These are phyloP conservation scores for Coemansia sp. DNA, from an alignment of 192 early-diverging fungal genomes.

Conservation along the genomic window DNA sequence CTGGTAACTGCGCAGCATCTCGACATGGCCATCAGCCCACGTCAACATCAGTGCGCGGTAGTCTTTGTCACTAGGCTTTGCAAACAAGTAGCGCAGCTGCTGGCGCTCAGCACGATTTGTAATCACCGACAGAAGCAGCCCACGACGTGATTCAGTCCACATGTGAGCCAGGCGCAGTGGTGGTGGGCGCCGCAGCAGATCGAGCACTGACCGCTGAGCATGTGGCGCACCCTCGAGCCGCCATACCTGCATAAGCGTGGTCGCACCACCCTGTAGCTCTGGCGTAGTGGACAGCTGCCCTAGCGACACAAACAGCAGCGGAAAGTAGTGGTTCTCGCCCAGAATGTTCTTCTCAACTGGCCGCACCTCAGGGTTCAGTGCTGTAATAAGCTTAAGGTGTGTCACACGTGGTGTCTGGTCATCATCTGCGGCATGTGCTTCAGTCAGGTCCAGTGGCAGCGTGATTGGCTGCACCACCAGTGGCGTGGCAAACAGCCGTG, in stretches of 20 bases:
- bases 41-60: constrained; percentile 54
- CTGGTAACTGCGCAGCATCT: constrained; percentile 53
- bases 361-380: constrained; percentile 49
- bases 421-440: constrained; percentile 2
- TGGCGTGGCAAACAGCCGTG: constrained; percentile 51
- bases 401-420: constrained; percentile 22
- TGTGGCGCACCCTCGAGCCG: constrained; percentile 46
- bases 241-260: constrained; percentile 50
- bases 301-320: constrained; percentile 47
- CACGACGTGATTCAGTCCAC: constrained; percentile 44
- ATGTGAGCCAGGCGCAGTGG: constrained; percentile 37
- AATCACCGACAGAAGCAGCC: constrained; percentile 43
- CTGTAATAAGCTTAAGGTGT: constrained; percentile 51
- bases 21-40: constrained; percentile 50
- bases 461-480: constrained; percentile 48
- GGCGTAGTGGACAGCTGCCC: constrained; percentile 8
- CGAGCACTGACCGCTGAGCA: constrained; percentile 38
- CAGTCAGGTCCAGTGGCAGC: constrained; percentile 18
- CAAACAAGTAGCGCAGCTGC: constrained; percentile 55
- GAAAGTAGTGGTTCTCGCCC: constrained; percentile 49
- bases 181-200: constrained; percentile 38
- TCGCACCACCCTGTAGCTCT: constrained; percentile 1
- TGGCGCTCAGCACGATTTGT: constrained; percentile 55
- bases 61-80: constrained; percentile 48
- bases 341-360: constrained; percentile 46